phyloP scores from a whole-genome alignment of 1,284 basidiomycete species.

The Stygiomarasmius scandens region DNA sequence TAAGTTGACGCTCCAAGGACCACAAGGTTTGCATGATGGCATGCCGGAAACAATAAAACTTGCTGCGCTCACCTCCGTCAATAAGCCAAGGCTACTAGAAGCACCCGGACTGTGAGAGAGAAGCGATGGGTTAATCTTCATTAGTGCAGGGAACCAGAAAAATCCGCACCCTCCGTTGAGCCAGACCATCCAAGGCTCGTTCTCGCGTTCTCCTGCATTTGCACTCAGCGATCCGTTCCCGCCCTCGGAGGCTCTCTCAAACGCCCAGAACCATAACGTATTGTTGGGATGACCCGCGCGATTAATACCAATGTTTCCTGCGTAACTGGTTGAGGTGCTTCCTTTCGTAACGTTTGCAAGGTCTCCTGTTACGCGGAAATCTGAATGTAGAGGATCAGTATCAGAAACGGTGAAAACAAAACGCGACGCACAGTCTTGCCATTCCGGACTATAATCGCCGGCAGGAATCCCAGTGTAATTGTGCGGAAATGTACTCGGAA shows the following conservation, averaged over 20 bases:
- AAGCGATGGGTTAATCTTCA: neutral
- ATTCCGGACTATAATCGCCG: conserved; percentile 13
- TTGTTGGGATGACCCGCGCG: conserved; percentile 12
- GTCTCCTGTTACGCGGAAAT: conserved; percentile 13
- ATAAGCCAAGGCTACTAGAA: neutral
- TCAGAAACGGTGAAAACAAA: neutral
- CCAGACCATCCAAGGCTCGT: conserved; percentile 17
- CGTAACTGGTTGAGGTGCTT: conserved; percentile 11
- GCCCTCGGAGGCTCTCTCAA: conserved; percentile 2
- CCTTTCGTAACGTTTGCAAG: conserved; percentile 13
- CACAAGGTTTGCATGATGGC: neutral
- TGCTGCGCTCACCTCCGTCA: neutral
- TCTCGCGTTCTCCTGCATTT: conserved; percentile 3
- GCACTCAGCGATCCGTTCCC: conserved; percentile 14
- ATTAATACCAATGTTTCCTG: neutral
- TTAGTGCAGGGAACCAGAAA: neutral
- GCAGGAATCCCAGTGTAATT: conserved; percentile 17
- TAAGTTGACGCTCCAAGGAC: neutral
- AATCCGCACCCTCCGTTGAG: conserved; percentile 13
- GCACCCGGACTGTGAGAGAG: neutral
- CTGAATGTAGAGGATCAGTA: neutral
- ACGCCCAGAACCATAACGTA: conserved; percentile 17
- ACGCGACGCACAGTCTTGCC: conserved; percentile 13
- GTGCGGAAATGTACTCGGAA: conserved; percentile 11
- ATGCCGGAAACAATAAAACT: too few species aligned